phyloP scores from a whole-genome alignment of 192 early-diverging fungal genomes.

The Coemansia sp. region DNA sequence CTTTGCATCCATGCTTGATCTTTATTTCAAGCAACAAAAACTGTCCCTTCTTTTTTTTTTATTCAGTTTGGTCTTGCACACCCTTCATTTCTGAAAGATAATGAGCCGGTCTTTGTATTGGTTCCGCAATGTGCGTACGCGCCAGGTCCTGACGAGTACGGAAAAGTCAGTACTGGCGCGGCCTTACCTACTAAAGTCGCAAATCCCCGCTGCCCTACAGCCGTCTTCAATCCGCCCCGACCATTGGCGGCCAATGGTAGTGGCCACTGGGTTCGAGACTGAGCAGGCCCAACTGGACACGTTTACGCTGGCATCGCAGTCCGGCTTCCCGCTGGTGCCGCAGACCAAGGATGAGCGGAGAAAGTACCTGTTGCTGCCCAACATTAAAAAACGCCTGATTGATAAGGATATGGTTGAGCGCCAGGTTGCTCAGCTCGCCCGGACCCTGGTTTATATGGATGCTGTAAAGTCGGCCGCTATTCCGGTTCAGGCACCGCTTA shows the following conservation, averaged over 20 bases:
- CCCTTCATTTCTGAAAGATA: background rate
- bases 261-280: conserved; percentile 26
- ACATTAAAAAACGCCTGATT: conserved; percentile 15
- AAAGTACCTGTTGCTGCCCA: conserved; percentile 11
- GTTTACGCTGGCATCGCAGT: conserved; percentile 21
- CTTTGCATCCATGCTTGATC: background rate
- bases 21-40: background rate
- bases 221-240: conserved; percentile 39
- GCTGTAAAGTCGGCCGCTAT: conserved; percentile 3
- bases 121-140: conserved; percentile 47
- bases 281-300: conserved; percentile 10
- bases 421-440: conserved; percentile 40
- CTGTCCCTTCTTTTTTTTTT: conserved; percentile 1
- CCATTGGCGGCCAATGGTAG: conserved; percentile 47
- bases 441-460: conserved; percentile 35
- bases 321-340: conserved; percentile 25
- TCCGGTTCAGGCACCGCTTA: background rate
- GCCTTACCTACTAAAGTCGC: conserved; percentile 10
- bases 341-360: conserved; percentile 2
- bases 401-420: conserved; percentile 39
- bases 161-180: conserved; percentile 25
- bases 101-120: conserved; percentile 41
- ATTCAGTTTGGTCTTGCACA: background rate
- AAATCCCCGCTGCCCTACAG: conserved; percentile 29
- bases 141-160: conserved; percentile 38